These are phyloP conservation scores for Aeschynomene evenia DNA, from an alignment of 306 rosid species.

Conservation along the genomic window DNA sequence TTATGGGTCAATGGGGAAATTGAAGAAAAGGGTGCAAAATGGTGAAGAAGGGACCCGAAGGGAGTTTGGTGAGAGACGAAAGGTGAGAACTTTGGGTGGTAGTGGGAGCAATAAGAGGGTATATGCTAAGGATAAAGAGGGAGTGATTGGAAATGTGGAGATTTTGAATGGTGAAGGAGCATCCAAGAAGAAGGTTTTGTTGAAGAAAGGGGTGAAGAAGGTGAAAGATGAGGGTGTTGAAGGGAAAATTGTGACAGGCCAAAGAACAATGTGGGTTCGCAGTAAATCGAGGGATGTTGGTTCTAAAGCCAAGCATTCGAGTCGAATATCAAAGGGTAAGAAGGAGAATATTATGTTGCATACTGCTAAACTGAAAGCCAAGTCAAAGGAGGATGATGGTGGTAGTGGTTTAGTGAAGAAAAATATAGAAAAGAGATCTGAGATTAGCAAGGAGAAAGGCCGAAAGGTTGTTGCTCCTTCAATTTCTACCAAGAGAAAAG, in stretches of 20 bases:
- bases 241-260: background rate
- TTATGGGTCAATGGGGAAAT: conserved; percentile 27
- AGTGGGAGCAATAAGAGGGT: conserved; percentile 40
- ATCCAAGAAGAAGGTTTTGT: conserved; percentile 26
- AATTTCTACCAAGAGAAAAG: conserved; percentile 36
- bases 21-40: conserved; percentile 11
- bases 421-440: conserved; percentile 31
- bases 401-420: conserved; percentile 39
- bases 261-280: conserved; percentile 45
- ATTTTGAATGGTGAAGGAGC: conserved; percentile 3
- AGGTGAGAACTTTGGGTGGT: conserved; percentile 33
- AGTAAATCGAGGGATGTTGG: conserved; percentile 22
- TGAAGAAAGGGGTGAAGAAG: conserved; percentile 20
- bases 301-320: conserved; percentile 35
- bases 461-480: conserved; percentile 26
- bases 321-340: conserved; percentile 27
- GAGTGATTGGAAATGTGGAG: conserved; percentile 11
- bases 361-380: conserved; percentile 25
- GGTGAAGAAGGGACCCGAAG: conserved; percentile 20
- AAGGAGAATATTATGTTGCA: conserved; percentile 23
- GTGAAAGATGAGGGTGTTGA: conserved; percentile 20
- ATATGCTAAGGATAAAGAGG: conserved; percentile 32
- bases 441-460: conserved; percentile 35
- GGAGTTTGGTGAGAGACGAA: conserved; percentile 27
- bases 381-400: conserved; percentile 36